phyloP scores from a whole-genome alignment of 2,329 filamentous ascomycete genomes.

The Dothidotthia symphoricarpi region DNA sequence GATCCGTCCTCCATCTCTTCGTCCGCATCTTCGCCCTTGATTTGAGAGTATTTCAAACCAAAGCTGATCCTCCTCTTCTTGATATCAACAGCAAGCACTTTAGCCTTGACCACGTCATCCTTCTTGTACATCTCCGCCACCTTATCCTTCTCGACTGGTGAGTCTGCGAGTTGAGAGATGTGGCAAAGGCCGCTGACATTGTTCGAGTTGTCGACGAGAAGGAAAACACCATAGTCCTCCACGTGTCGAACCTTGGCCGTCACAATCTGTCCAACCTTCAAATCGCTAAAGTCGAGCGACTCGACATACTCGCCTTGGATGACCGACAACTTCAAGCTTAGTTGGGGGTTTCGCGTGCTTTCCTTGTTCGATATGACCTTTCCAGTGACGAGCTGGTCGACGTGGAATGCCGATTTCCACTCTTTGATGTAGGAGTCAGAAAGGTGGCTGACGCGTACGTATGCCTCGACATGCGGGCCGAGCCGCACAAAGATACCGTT shows the following conservation, averaged over 20 bases:
- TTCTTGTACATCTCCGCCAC: constrained; percentile 86
- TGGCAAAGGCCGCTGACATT: constrained; percentile 95
- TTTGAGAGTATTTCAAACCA: constrained; percentile 89
- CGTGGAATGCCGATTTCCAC: constrained; percentile 85
- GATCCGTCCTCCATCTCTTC: constrained; percentile 42
- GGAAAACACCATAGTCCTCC: constrained; percentile 92
- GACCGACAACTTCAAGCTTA: constrained; percentile 83
- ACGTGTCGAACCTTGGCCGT: constrained; percentile 92
- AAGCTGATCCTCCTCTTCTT: constrained; percentile 80
- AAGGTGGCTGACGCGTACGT: constrained; percentile 82
- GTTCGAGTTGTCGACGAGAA: constrained; percentile 79
- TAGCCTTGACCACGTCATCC: constrained; percentile 91
- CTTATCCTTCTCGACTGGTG: constrained; percentile 77
- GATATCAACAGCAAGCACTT: constrained; percentile 73
- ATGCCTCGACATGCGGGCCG: constrained; percentile 75
- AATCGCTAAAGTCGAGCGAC: constrained; percentile 69
- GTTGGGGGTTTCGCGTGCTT: constrained; percentile 68
- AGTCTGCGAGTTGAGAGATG: constrained; percentile 85
- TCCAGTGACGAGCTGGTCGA: constrained; percentile 88
- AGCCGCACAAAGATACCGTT: constrained; percentile 86
- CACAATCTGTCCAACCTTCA: constrained; percentile 76
- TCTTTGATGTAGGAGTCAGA: constrained; percentile 92
- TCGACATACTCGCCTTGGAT: constrained; percentile 76
- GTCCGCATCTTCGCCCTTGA: constrained; percentile 57
- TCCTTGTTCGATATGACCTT: constrained; percentile 73